Base-by-base conservation (phyloP, 1,139 yeast genomes). In the Debaryomyces sp. region DNA sequence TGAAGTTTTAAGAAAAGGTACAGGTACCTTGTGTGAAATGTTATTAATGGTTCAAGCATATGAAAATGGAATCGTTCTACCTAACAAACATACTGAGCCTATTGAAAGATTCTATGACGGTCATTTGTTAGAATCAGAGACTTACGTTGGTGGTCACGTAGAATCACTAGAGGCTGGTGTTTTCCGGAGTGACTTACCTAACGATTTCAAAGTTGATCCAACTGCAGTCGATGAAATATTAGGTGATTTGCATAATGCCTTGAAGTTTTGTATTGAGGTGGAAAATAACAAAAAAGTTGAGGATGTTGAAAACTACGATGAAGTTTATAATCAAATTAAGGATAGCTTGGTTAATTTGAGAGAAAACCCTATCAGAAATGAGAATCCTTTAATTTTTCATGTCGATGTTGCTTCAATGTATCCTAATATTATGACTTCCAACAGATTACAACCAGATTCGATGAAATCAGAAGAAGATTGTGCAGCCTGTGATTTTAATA, bases 331-430 rank as follows among this genome's bases (percentile, higher is more conserved):
- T 5, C 71, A 80, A 33, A 86, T 95, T 47, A 77, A 77, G 43
- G 56, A 63, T 0, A 75, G 81, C 54, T 71, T 95, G 21, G 52
- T 77, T 18, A 87, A 78, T 6, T 68, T 95, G 48, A 84, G 82
- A 52, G 66, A 75, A 2, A 77, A 78, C 32, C 94, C 96, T 0
- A 73, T 73, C 34, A 74, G 98, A 56, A 66, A 69, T 9, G 99
- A 94, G 60, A 74, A 74, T 7, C 99, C 99, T 0, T 75, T 89
- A 35, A 95, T 95, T 55, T 95, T 95, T 61, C 99, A 95, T 65
- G 97, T 95, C 37, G 99, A 95, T 73, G 99, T 95, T 47, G 98
- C 99, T 0, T 94, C 99, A 0, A 95, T 95, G 99, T 95, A 95
- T 62, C 99, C 99, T 4, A 94, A 95, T 64, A 95, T 95, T 61